phyloP scores from a whole-genome alignment of 306 rosid species.

The Lathyrus oleraceus region DNA sequence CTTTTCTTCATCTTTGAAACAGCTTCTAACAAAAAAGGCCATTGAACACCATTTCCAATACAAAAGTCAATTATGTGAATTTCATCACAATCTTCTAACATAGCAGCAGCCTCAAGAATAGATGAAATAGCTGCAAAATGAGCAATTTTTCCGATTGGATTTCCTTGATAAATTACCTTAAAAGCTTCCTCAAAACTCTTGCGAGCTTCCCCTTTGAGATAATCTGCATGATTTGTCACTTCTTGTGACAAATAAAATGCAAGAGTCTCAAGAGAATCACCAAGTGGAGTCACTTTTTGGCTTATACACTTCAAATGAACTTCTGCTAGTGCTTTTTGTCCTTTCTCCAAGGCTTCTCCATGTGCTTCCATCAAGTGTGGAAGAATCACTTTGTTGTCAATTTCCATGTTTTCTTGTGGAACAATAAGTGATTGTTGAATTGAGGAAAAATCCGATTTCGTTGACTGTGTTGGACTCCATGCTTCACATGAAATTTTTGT shows the following conservation, averaged over 20 bases:
- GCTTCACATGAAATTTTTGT: conserved; percentile 33
- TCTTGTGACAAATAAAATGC: conserved; percentile 49
- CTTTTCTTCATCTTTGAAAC: conserved; percentile 38
- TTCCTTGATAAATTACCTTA: conserved; percentile 48
- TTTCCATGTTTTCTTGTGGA: conserved; percentile 51
- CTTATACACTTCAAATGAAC: conserved; percentile 47
- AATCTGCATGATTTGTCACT: conserved; percentile 31
- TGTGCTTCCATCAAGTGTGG: conserved; percentile 51
- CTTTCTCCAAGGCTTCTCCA: conserved; percentile 52
- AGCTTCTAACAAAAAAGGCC: conserved; percentile 49
- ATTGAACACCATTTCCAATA: conserved; percentile 56
- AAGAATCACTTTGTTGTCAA: conserved; percentile 44
- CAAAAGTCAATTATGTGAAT: conserved; percentile 56
- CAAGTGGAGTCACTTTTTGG: conserved; percentile 53
- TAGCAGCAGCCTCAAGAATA: conserved; percentile 56
- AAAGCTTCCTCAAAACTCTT: conserved; percentile 42
- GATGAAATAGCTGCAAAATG: conserved; percentile 56
- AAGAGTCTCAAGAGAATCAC: conserved; percentile 54
- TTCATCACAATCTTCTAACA: conserved; percentile 48
- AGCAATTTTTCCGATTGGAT: conserved; percentile 52
- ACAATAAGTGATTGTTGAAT: conserved; percentile 42
- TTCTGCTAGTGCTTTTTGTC: conserved; percentile 44
- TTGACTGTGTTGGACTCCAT: conserved; percentile 53
- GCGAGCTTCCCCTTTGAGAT: conserved; percentile 53
- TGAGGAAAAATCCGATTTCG: conserved; percentile 46